Evolutionary conservation across 129 eudicot genomes (phyloP), one percentile per base, ranked within the genome.

Genomic region (Chrysanthemum makinoi): DNA sequence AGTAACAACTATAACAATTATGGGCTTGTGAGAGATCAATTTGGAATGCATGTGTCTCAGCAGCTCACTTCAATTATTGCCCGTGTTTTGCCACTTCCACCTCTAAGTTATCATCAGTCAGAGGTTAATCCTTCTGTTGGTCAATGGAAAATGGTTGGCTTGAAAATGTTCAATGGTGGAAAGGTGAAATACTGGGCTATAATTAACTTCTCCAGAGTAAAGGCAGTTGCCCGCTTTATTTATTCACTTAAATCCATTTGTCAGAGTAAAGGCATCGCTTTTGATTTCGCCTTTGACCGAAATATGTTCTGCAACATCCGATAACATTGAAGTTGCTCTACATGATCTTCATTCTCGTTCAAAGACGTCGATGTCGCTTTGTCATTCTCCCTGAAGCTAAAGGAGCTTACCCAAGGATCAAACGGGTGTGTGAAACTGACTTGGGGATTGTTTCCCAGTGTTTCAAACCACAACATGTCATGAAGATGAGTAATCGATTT

Each of bases 361-460:
- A n/a, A n/a, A n/a, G n/a, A n/a, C n/a, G n/a, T n/a, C n/a, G n/a
- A n/a, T n/a, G n/a, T n/a, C n/a, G n/a, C n/a, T 86, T 95, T 46
- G 78, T 95, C 28, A 75, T 95, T 56, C 80, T 95, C 59, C 99
- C 99, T 19, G 97, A 95, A 4, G 24, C 46, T 3, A 79, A 69
- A 63, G 99, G 97, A 28, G 74, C 86, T 15, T 90, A 95, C 69
- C 88, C 89, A 39, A 88, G 15, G 71, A 95, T 90, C 62, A 95
- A 95, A 70, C 71, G 89, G 10, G 75, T 87, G 0, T 90, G 97
- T 65, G 99, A 95, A 70, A 95, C 91, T 0, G 89, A 86, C 70
- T 65, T 95, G 57, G 97, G 99, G 11, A 86, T 95, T 30, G 86
- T 95, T 15, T 87, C 99, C 0, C 99, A 95, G 28, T 90, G 99